Evolutionary conservation across 345 rosid species (phyloP), one percentile per base, ranked within the genome.

Genomic region (Theobroma cacao): DNA sequence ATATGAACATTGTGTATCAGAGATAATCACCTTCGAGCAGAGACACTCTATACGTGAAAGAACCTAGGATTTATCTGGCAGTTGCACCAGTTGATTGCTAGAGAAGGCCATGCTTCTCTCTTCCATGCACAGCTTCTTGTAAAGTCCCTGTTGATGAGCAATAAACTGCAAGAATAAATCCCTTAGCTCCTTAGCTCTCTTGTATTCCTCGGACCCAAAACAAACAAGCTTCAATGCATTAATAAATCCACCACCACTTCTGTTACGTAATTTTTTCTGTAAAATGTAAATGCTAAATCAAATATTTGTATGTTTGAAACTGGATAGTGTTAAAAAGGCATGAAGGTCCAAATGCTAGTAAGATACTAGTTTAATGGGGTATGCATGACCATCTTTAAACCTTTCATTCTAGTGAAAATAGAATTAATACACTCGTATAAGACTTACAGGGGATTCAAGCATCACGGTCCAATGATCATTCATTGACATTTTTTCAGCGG

Each of bases 131-230:
- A 86, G 85, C n/a, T 50, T 75, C 77, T 61, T 52, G 75, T 81
- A 79, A 67, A 88, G 75, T 33, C 59, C 2, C 75, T 30, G 48
- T 48, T 78, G 84, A 77, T 88, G 87, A 61, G 59, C 56, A 9
- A 60, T 38, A 41, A 86, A 88, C 53, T 85, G 85, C 81, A 78
- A 6, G 52, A 83, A 82, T 33, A 83, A 28, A 72, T 83, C 86
- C 59, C 77, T 83, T 61, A 76, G 56, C 76, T 78, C 65, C 81
- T 76, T 82, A 0, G 85, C 91, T 18, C 31, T 78, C 63, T 33
- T 17, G 62, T 76, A 88, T 68, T 82, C 88, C 45, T 79, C 78
- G 0, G 86, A 80, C 36, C 84, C 89, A 22, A 22, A 50, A 45
- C 3, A 48, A n/a, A 85, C 88, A 18, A 86, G 52, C 77, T 73